These are phyloP conservation scores for Tricholoma hemisulphureum DNA, from an alignment of 768 basidiomycete genomes.

Conservation along the genomic window DNA sequence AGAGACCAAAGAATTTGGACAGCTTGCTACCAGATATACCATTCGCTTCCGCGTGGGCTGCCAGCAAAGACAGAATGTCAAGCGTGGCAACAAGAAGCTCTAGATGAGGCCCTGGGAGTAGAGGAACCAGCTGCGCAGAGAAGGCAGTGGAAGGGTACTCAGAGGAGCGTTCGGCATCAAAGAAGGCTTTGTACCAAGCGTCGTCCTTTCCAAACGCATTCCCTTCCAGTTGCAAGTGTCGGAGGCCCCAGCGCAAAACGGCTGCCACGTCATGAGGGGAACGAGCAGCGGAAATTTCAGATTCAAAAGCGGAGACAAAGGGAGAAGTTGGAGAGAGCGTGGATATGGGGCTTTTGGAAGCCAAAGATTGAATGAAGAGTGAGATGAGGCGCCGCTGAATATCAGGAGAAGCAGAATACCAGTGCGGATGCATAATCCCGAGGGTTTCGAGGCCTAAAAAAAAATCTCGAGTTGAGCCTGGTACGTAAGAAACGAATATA, in stretches of 20 bases:
- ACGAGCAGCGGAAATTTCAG: slow-evolving; percentile 61
- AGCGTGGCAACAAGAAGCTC: slow-evolving; percentile 59
- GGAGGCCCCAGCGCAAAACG: slow-evolving; percentile 77
- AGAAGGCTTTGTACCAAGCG: slow-evolving; percentile 68
- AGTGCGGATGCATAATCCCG: slow-evolving; percentile 84
- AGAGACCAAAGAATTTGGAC: slow-evolving; percentile 69
- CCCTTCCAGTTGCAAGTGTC: slow-evolving; percentile 66
- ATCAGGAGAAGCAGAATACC: slow-evolving; percentile 71
- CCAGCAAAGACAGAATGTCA: slow-evolving; percentile 65
- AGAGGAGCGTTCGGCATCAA: slow-evolving; percentile 53
- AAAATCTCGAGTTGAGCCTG: slow-evolving; percentile 7
- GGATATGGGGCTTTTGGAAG: slow-evolving; percentile 42
- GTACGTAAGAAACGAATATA: slow-evolving; percentile 8
- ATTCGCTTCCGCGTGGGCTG: slow-evolving; percentile 69
- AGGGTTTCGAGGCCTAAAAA: slow-evolving; percentile 71
- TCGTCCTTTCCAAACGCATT: slow-evolving; percentile 59
- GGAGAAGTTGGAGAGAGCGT: slow-evolving; percentile 52
- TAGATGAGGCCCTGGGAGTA: slow-evolving; percentile 54
- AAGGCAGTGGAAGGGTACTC: slow-evolving; percentile 66
- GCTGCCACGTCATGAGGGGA: slow-evolving; percentile 78
- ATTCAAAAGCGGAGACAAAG: slow-evolving; percentile 53
- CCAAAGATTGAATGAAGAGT: slow-evolving; percentile 66
- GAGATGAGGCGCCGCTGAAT: slow-evolving; percentile 70
- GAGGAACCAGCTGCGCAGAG: slow-evolving; percentile 58
- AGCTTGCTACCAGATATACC: slow-evolving; percentile 78